Evolutionary conservation across 2,329 filamentous ascomycete species (phyloP).

Genomic region (Madurella mycetomatis): DNA sequence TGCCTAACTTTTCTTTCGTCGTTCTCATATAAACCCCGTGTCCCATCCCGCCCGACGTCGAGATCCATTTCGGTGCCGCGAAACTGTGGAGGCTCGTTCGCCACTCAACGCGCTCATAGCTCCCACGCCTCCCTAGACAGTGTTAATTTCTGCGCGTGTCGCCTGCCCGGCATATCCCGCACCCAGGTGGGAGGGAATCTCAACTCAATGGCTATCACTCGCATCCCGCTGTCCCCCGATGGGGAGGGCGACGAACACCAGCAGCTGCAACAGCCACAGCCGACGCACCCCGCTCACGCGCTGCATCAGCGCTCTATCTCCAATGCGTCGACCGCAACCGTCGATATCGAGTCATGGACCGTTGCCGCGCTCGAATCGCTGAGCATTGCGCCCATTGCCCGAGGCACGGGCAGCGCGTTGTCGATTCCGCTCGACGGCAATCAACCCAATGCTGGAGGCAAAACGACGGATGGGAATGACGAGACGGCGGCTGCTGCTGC

Average conservation of each 20-base stretch:
- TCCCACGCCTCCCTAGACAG: background rate
- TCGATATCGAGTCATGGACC: slow-evolving; percentile 67
- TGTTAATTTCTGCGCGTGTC: background rate
- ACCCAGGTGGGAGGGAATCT: background rate
- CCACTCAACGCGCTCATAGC: slow-evolving; percentile 12
- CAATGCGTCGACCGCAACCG: slow-evolving; percentile 31
- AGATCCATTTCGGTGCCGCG: background rate
- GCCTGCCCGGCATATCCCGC: background rate
- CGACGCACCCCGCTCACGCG: slow-evolving; percentile 3
- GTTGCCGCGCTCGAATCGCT: slow-evolving; percentile 53
- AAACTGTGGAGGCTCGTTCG: slow-evolving; percentile 1
- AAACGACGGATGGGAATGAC: background rate
- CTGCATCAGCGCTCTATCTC: slow-evolving; percentile 23
- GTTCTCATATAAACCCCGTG: background rate
- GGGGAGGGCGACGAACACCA: slow-evolving; percentile 9
- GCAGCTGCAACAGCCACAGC: slow-evolving; percentile 2
- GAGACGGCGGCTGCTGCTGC: background rate
- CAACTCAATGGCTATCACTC: slow-evolving; percentile 24
- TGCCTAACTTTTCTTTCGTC: background rate
- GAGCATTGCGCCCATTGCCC: slow-evolving; percentile 51
- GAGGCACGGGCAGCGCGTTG: slow-evolving; percentile 59
- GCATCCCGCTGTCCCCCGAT: slow-evolving; percentile 2
- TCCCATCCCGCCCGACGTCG: background rate
- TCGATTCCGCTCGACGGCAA: slow-evolving; percentile 70
- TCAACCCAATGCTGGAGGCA: slow-evolving; percentile 19